Conservation (phyloP, 192 early-diverging fungal genomes). For the Coemansia javaensis region DNA sequence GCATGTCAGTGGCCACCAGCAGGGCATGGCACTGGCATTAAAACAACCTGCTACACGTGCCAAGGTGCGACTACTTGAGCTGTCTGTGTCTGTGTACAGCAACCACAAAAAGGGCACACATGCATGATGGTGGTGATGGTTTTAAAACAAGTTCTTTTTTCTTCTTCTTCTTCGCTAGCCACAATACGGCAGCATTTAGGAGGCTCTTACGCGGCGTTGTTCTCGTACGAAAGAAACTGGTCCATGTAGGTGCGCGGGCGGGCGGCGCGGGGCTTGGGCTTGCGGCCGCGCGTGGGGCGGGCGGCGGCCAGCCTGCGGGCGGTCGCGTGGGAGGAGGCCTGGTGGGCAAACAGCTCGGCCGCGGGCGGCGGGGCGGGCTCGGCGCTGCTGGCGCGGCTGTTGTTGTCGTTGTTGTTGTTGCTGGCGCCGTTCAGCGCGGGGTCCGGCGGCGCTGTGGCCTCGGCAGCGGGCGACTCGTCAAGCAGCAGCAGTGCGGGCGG, state of each 20-base stretch:
- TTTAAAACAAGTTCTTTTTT: constrained; percentile 1
- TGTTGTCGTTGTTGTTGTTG: constrained; percentile 1
- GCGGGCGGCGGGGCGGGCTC: constrained; percentile 25
- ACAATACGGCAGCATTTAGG: not conserved
- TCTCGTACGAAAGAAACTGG: constrained; percentile 30
- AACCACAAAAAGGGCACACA: no score
- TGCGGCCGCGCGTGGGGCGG: constrained; percentile 16
- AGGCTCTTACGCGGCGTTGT: not conserved
- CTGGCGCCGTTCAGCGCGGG: not conserved
- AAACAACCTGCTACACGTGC: no score
- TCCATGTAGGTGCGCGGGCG: constrained; percentile 20
- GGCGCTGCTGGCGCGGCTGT: constrained; percentile 32
- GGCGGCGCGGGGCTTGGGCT: constrained; percentile 20
- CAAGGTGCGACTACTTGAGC: no score
- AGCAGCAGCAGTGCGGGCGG: constrained; percentile 22
- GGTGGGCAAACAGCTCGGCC: constrained; percentile 13
- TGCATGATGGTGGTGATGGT: no score
- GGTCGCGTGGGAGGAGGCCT: constrained; percentile 1
- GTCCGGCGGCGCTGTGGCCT: not conserved
- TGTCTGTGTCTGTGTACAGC: no score
- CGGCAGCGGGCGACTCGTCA: not conserved
- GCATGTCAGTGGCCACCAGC: no score
- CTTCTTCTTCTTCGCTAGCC: constrained; percentile 27
- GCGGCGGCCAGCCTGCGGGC: not conserved
- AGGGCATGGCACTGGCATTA: no score